Percentiles rank a stretch among this genome's conserved stretches.
phyloP scores from a whole-genome alignment of 2,329 filamentous ascomycete species.

The Alternaria sp. region DNA sequence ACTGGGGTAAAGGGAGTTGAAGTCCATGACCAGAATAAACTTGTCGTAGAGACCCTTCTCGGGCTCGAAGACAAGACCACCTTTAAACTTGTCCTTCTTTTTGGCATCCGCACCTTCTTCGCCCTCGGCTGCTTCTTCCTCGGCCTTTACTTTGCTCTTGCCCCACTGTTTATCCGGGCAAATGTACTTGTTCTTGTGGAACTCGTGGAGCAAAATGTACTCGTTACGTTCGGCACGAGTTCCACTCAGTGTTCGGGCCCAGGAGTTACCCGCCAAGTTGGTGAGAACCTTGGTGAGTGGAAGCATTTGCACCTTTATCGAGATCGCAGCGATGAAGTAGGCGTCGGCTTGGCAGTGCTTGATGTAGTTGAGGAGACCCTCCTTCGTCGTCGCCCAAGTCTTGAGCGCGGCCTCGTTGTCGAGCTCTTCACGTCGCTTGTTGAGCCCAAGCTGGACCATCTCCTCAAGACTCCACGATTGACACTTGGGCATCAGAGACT shows the following conservation, averaged over 20 bases:
- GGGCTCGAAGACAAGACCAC: slow-evolving; percentile 96
- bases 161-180: slow-evolving; percentile 93
- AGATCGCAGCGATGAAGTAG: slow-evolving; percentile 91
- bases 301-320: slow-evolving; percentile 87
- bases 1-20: slow-evolving; percentile 97
- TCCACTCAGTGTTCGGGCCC: slow-evolving; percentile 93
- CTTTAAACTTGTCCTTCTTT: slow-evolving; percentile 99
- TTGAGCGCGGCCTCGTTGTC: slow-evolving; percentile 88
- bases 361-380: slow-evolving; percentile 90
- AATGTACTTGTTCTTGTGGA: slow-evolving; percentile 95
- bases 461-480: slow-evolving; percentile 98
- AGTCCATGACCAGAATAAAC: slow-evolving; percentile 99
- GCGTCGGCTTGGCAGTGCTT: slow-evolving; percentile 95
- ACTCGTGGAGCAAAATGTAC: slow-evolving; percentile 98
- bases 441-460: slow-evolving; percentile 92
- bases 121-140: slow-evolving; percentile 76
- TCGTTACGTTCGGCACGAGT: slow-evolving; percentile 97
- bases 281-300: slow-evolving; percentile 94
- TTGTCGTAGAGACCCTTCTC: slow-evolving; percentile 98
- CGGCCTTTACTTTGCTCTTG: slow-evolving; percentile 73
- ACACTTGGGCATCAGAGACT: slow-evolving; percentile 95
- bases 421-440: slow-evolving; percentile 77
- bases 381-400: slow-evolving; percentile 82
- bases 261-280: slow-evolving; percentile 96
- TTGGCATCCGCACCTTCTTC: slow-evolving; percentile 74